These are phyloP conservation scores for Thecaphora frezii DNA, from an alignment of 1,284 basidiomycete species.

Conservation along the genomic window DNA sequence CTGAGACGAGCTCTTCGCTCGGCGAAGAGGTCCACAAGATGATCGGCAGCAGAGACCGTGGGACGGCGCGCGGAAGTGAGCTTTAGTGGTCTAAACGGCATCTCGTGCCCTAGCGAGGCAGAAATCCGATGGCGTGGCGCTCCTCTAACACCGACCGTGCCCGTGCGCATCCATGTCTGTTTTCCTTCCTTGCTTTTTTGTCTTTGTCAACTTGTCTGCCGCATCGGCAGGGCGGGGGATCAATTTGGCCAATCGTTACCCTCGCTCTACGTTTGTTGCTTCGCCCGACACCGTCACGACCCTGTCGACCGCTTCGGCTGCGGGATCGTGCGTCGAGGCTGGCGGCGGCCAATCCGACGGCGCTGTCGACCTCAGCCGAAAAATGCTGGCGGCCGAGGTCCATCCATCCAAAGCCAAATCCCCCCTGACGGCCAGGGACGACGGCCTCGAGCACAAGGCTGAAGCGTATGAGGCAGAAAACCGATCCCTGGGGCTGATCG, in stretches of 20 bases:
- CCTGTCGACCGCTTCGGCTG: not conserved
- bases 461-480: not conserved
- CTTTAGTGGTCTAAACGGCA: too few species aligned
- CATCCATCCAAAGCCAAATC: conserved; percentile 41
- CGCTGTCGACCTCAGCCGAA: conserved; percentile 61
- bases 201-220: not conserved
- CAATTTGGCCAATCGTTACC: conserved; percentile 25
- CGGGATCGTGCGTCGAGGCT: conserved; percentile 70
- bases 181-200: not conserved
- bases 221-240: conserved; percentile 15
- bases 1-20: not conserved
- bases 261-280: conserved; percentile 20
- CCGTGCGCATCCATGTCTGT: not conserved
- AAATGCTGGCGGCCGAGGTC: conserved; percentile 13
- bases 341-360: conserved; percentile 75
- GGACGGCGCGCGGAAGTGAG: not conserved
- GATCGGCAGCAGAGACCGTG: not conserved
- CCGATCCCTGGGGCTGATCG: conserved; percentile 13
- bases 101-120: too few species aligned
- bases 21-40: not conserved
- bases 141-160: too few species aligned
- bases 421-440: conserved; percentile 82
- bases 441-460: conserved; percentile 75
- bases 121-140: too few species aligned
- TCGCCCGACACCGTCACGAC: conserved; percentile 1